Evolutionary conservation across 1,139 yeast species (phyloP).

Genomic region (Trichomonascaceae sp.): DNA sequence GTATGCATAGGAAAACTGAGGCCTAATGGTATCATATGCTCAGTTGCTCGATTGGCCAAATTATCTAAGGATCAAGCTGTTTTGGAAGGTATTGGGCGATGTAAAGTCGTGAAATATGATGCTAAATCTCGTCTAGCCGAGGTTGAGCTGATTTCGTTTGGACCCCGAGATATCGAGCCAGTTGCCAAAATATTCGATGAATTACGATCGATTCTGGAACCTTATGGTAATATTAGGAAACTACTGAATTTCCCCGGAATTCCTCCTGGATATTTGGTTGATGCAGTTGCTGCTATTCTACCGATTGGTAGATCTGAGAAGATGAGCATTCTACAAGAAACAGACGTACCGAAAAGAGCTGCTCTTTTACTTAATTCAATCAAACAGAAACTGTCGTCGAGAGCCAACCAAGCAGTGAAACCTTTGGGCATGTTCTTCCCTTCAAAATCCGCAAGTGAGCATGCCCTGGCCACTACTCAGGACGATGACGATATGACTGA

Average conservation of each 20-base stretch:
- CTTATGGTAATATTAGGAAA: conserved; percentile 18
- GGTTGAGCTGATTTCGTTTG: conserved; percentile 1
- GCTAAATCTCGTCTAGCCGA: not conserved
- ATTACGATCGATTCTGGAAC: not conserved
- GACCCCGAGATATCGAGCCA: not conserved
- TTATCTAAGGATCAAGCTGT: not conserved
- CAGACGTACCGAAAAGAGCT: conserved; percentile 25
- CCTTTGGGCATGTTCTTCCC: not conserved
- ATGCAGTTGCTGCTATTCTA: conserved; percentile 32
- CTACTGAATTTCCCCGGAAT: conserved; percentile 15
- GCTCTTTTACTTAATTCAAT: conserved; percentile 24
- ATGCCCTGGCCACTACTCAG: conserved; percentile 24
- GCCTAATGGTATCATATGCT: conserved; percentile 1
- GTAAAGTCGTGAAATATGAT: conserved; percentile 1
- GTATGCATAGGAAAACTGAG: conserved; percentile 3
- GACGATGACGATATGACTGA: conserved; percentile 31
- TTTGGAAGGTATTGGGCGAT: conserved; percentile 7
- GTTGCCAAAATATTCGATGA: conserved; percentile 2
- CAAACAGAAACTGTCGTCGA: conserved; percentile 14
- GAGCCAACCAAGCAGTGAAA: conserved; percentile 4
- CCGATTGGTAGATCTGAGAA: conserved; percentile 31
- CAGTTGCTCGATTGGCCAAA: conserved; percentile 5
- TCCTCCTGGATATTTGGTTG: conserved; percentile 31
- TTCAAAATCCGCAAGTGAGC: conserved; percentile 11
- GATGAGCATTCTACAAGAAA: conserved; percentile 27